Conservation (phyloP, 176 grass and related monocot genomes). For the Luzula sylvatica region DNA sequence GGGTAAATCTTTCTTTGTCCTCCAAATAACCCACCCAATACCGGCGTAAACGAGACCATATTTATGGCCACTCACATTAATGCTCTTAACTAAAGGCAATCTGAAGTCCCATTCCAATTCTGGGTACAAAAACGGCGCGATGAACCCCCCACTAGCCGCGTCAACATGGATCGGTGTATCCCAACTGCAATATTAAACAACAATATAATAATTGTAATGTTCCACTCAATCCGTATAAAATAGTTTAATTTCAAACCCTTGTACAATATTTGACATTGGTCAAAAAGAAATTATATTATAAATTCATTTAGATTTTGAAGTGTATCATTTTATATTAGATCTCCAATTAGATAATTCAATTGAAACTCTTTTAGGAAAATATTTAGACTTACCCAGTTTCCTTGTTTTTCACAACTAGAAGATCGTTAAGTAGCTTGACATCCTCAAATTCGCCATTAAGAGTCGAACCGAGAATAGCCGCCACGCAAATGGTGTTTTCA, state of each 20-base stretch:
- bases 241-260: too few species aligned
- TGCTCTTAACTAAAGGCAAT: constrained; percentile 87
- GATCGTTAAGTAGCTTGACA: constrained; percentile 67
- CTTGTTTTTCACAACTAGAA: constrained; percentile 56
- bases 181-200: constrained; percentile 36
- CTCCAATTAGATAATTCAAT: too few species aligned
- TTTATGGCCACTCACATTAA: constrained; percentile 86
- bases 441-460: constrained; percentile 91
- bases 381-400: constrained; percentile 51
- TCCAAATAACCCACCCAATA: constrained; percentile 82
- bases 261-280: too few species aligned
- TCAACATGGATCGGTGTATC: constrained; percentile 88
- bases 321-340: too few species aligned
- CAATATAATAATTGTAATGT: not conserved
- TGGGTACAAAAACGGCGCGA: constrained; percentile 83
- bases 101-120: constrained; percentile 89
- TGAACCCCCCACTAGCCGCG: constrained; percentile 87
- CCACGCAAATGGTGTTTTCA: constrained; percentile 92
- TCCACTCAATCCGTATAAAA: too few species aligned
- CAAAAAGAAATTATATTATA: too few species aligned
- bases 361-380: too few species aligned
- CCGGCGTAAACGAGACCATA: constrained; percentile 85
- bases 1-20: constrained; percentile 69
- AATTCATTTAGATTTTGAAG: not conserved
- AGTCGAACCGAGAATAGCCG: constrained; percentile 86